Conservation (phyloP, 352 stramenopile species). For the Blastocystis sp. region DNA sequence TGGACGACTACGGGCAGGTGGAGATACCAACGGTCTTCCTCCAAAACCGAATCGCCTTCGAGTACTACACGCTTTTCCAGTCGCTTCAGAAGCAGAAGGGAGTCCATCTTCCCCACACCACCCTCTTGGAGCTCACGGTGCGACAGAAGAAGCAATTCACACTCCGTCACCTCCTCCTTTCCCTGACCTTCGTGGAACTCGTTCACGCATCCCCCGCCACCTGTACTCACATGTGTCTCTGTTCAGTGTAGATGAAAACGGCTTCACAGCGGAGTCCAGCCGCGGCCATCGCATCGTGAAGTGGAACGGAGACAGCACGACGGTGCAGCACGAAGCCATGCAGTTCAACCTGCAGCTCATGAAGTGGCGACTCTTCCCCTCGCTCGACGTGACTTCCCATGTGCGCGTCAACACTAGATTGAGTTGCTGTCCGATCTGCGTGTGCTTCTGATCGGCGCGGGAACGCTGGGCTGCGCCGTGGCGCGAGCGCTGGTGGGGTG, state of each 20-base stretch:
- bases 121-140: background rate
- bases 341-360: slow-evolving; percentile 98
- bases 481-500: slow-evolving; percentile 89
- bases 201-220: background rate
- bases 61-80: background rate
- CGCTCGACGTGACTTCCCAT: slow-evolving; percentile 79
- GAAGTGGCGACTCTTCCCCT: slow-evolving; percentile 92
- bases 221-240: background rate
- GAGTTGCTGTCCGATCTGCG: background rate
- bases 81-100: background rate
- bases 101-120: background rate
- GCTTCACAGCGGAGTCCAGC: background rate
- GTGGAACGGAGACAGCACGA: background rate
- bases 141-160: slow-evolving; percentile 16
- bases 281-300: slow-evolving; percentile 3
- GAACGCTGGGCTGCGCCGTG: slow-evolving; percentile 93
- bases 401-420: background rate
- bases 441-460: slow-evolving; percentile 70
- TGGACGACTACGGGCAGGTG: background rate
- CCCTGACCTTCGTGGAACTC: background rate
- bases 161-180: background rate
- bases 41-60: background rate
- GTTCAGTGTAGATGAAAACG: background rate
- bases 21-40: background rate
- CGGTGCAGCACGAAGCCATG: slow-evolving; percentile 78